These are phyloP conservation scores for Globisporangium emineosum DNA, from an alignment of 352 stramenopile species.

Conservation along the genomic window DNA sequence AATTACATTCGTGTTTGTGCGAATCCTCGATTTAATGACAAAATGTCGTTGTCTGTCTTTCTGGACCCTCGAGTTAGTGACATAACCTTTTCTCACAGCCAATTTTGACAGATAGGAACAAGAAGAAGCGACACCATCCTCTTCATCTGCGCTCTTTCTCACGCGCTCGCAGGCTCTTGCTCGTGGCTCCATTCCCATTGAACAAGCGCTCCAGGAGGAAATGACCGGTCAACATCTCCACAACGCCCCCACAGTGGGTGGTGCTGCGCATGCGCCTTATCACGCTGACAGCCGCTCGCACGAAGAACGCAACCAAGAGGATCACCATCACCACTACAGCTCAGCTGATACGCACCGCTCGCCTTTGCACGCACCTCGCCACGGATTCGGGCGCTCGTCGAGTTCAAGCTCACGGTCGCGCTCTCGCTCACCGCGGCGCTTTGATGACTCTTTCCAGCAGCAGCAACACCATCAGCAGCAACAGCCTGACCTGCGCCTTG, in stretches of 20 bases:
- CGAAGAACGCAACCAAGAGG: neutral
- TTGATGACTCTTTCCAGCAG: constrained; percentile 6
- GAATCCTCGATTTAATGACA: too few species aligned
- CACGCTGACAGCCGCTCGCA: neutral
- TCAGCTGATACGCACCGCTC: neutral
- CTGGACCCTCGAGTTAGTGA: too few species aligned
- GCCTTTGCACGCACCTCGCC: neutral
- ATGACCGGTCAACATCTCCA: neutral
- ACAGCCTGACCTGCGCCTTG: neutral
- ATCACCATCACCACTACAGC: neutral
- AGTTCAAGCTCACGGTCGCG: constrained; percentile 11
- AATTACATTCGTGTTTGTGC: too few species aligned
- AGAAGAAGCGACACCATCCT: neutral
- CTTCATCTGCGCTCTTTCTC: neutral
- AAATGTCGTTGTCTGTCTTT: too few species aligned
- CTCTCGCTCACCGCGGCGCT: constrained; percentile 2
- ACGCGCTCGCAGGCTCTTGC: neutral
- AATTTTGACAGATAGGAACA: neutral
- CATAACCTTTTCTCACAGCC: too few species aligned
- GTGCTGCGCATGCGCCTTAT: neutral
- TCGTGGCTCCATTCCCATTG: neutral
- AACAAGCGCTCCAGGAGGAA: neutral
- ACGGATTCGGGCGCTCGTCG: neutral
- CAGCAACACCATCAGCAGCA: neutral
- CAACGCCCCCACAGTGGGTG: neutral